Base-by-base conservation (phyloP, 768 basidiomycete genomes). In the Austroboletus eburneus region DNA sequence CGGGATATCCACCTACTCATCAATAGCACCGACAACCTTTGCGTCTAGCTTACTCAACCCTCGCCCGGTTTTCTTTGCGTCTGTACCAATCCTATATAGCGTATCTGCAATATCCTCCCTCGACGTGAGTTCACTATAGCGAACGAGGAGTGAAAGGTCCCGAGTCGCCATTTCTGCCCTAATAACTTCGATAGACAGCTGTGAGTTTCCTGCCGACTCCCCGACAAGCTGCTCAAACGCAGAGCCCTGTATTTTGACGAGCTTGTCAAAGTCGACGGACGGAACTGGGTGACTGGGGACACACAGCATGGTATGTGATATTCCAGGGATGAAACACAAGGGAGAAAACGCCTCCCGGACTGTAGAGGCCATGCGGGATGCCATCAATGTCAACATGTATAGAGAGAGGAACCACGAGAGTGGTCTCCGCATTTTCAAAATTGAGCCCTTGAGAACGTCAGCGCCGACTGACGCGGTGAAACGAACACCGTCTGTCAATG, bases 91-190 rank as follows among this genome's bases (percentile, higher is more conserved):
- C 3, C 69, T 72, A 13, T 50, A 51, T 51, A 90, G 66, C 14
- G 69, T 56, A 9, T 75, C 67, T 16, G 77, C 81, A 9, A 91
- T 57, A 18, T 60, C 48, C n/a, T 87, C 82, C 43, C 70, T 79
- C 20, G 78, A 77, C 48, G 69, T 76, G 57, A 91, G 62, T 14
- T 82, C 69, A 61, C 87, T 90, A 49, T 75, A 65, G 14, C 72
- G 73, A 14, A 89, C 81, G 23, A 87, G 70, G 5, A 78, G 73
- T 13, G 77, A 68, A 42, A 91, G 70, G 58, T 91, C 87, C 20
- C 64, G 69, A 1, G 83, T 85, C 13, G 86, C 88, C 77, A 89
- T 81, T 55, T 89, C 83, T 13, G 85, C 81, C 61, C 81, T 83
- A 65, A 87, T 80, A 52, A 91, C 76, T 45, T 86, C 78, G 36